These are phyloP conservation scores for Sporothrix schenckii DNA, from an alignment of 2,329 filamentous ascomycete genomes.

Conservation along the genomic window DNA sequence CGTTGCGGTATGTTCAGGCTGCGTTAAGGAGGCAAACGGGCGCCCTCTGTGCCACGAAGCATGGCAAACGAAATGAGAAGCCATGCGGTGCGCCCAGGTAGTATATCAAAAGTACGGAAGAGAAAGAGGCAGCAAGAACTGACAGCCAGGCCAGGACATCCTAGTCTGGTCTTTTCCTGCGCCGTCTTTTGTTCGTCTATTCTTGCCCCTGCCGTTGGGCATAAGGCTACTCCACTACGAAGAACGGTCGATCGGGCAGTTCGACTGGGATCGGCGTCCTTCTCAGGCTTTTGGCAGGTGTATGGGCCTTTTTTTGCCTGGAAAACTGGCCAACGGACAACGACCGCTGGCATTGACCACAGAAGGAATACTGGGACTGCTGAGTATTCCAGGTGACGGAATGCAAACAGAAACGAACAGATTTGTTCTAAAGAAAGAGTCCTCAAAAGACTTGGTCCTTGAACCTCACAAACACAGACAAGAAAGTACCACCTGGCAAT, in stretches of 20 bases:
- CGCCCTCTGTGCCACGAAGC: slow-evolving; percentile 5
- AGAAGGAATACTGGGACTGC: not conserved
- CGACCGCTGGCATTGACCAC: not conserved
- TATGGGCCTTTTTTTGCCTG: not conserved
- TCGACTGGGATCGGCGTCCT: not conserved
- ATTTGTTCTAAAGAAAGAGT: not conserved
- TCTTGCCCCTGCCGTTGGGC: not conserved
- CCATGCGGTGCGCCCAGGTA: not conserved
- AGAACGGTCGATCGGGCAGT: not conserved
- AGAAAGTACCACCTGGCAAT: not conserved
- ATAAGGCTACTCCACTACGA: not conserved
- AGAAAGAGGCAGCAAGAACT: not conserved
- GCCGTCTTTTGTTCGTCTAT: not conserved
- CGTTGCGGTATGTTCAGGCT: not conserved
- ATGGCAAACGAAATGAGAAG: slow-evolving; percentile 22
- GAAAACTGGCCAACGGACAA: not conserved
- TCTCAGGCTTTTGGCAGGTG: not conserved
- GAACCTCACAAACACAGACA: not conserved
- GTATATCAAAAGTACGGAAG: too few species aligned
- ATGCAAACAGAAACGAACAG: not conserved
- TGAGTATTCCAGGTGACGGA: slow-evolving; percentile 1
- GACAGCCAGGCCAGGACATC: not conserved
- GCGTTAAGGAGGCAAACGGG: not conserved
- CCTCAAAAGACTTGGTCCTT: not conserved
- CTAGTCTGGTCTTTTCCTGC: not conserved